Evolutionary conservation across 1,139 yeast species (phyloP).

Genomic region (Suhomyces panamericanus): DNA sequence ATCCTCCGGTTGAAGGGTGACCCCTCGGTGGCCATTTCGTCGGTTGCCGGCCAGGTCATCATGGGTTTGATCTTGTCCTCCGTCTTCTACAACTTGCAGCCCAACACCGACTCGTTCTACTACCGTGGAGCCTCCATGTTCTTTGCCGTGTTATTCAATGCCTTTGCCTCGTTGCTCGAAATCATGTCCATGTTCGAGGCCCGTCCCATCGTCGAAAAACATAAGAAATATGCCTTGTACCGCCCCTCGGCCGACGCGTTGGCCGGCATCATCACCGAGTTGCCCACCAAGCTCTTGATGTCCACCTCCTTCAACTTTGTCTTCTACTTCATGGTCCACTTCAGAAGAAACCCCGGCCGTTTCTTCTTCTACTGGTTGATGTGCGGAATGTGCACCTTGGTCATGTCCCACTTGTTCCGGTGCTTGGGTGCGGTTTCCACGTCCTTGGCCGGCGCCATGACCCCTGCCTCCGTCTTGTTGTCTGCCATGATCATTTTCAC

Average conservation of each 20-base stretch:
- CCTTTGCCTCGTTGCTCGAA: conserved; percentile 73
- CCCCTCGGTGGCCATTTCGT: conserved; percentile 59
- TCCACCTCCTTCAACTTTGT: conserved; percentile 60
- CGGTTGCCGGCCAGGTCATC: conserved; percentile 62
- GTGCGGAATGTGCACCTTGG: conserved; percentile 53
- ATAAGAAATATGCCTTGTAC: conserved; percentile 69
- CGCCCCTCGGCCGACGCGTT: conserved; percentile 79
- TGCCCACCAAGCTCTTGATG: conserved; percentile 61
- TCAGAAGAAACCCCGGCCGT: conserved; percentile 63
- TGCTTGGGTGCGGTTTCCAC: conserved; percentile 65
- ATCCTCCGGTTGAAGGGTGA: conserved; percentile 65
- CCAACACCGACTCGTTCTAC: conserved; percentile 51
- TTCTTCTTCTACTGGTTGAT: conserved; percentile 68
- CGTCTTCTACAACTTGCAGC: conserved; percentile 62
- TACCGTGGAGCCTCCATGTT: conserved; percentile 72
- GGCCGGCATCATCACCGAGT: conserved; percentile 65
- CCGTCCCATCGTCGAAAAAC: conserved; percentile 80
- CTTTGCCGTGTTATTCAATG: conserved; percentile 75
- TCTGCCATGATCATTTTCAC: conserved; percentile 66
- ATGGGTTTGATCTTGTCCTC: conserved; percentile 77
- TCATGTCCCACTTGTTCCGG: conserved; percentile 73
- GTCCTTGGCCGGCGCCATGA: conserved; percentile 66
- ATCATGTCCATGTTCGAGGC: conserved; percentile 68
- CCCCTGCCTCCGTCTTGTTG: conserved; percentile 66
- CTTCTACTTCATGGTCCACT: conserved; percentile 66